Evolutionary conservation across 2,329 filamentous ascomycete species (phyloP).

Genomic region (Pseudocercospora crystallina): DNA sequence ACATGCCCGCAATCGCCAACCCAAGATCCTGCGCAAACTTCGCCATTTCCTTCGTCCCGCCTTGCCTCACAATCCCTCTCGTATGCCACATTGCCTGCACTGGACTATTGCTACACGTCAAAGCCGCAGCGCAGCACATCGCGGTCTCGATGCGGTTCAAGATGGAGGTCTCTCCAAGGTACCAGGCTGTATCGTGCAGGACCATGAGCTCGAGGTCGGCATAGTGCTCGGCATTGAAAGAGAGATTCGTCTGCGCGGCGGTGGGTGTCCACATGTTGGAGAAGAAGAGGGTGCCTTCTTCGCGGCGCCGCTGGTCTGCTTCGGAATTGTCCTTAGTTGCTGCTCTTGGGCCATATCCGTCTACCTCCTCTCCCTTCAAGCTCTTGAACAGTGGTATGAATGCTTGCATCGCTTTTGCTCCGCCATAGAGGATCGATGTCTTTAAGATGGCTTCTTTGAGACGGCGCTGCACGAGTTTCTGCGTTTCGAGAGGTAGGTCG

Average conservation of each 20-base stretch:
- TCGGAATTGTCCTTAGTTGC: background rate
- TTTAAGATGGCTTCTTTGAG: slow-evolving; percentile 19
- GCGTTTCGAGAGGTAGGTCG: slow-evolving; percentile 6
- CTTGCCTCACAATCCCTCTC: slow-evolving; percentile 16
- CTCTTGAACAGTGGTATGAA: slow-evolving; percentile 18
- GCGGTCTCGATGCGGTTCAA: slow-evolving; percentile 12
- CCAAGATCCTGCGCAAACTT: slow-evolving; percentile 12
- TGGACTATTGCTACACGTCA: slow-evolving; percentile 12
- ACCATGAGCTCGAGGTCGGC: slow-evolving; percentile 14
- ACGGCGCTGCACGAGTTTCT: slow-evolving; percentile 15
- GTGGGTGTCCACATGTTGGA: slow-evolving; percentile 9
- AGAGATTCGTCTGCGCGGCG: slow-evolving; percentile 6
- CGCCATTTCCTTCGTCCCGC: slow-evolving; percentile 14
- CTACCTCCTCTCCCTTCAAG: slow-evolving; percentile 14
- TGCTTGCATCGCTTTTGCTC: slow-evolving; percentile 10
- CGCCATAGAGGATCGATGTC: slow-evolving; percentile 13
- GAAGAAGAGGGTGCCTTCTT: slow-evolving; percentile 5
- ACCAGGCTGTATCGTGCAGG: slow-evolving; percentile 3
- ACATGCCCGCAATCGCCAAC: slow-evolving; percentile 14
- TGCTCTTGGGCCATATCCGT: slow-evolving; percentile 12
- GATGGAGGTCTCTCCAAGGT: slow-evolving; percentile 8
- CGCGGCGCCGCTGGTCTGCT: background rate
- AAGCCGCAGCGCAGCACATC: slow-evolving; percentile 13
- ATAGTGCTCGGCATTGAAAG: slow-evolving; percentile 16
- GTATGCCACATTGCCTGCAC: slow-evolving; percentile 18